Conservation (phyloP, 1,284 basidiomycete genomes). For the Gymnopus androsaceus region DNA sequence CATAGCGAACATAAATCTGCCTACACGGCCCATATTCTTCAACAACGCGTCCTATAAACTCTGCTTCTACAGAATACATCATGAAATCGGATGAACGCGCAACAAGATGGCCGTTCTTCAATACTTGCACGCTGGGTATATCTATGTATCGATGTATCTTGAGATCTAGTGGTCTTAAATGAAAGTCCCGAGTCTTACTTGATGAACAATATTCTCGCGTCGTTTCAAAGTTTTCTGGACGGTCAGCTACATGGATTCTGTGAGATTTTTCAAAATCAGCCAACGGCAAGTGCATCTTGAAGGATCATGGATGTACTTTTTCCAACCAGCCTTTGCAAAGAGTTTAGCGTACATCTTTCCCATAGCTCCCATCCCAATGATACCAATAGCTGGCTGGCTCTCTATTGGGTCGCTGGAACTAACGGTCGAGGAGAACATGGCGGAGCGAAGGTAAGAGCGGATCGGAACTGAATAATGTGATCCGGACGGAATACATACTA, state of each 20-base stretch:
- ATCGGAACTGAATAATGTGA: not conserved
- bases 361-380: conserved; percentile 96
- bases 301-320: conserved; percentile 57
- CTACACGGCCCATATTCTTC: conserved; percentile 88
- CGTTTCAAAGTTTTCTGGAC: conserved; percentile 73
- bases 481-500: not conserved
- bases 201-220: conserved; percentile 61
- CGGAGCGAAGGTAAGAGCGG: not conserved
- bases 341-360: conserved; percentile 88
- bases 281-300: conserved; percentile 4
- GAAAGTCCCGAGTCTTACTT: conserved; percentile 43
- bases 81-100: conserved; percentile 86
- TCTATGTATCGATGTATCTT: conserved; percentile 32
- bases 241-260: conserved; percentile 92
- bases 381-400: conserved; percentile 76
- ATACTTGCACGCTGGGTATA: conserved; percentile 62
- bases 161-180: conserved; percentile 51
- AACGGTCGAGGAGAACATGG: conserved; percentile 27
- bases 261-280: conserved; percentile 6
- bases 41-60: conserved; percentile 84
- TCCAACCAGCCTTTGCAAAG: conserved; percentile 80
- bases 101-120: conserved; percentile 82
- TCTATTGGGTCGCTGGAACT: conserved; percentile 53
- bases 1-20: conserved; percentile 29
- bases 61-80: conserved; percentile 94